Conservation (phyloP, 164 flowering plant species). For the Protea cynaroides region DNA sequence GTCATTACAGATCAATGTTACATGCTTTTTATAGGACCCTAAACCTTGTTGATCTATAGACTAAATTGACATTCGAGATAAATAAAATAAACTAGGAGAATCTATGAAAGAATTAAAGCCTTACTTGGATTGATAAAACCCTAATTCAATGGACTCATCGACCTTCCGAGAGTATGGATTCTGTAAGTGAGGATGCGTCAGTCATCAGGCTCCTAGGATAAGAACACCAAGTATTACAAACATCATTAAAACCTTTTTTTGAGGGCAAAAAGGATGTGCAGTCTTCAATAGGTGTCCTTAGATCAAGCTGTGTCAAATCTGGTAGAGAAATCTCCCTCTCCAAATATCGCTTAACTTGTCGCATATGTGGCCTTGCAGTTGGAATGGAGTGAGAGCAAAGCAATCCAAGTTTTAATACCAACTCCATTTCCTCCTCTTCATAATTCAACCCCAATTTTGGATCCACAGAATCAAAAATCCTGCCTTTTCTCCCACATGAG, state of each 20-base stretch:
- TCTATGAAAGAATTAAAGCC: no score
- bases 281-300: no score
- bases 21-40: no score
- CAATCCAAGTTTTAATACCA: conserved; percentile 23
- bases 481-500: conserved; percentile 1
- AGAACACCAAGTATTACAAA: background rate
- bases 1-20: no score
- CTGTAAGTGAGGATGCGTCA: background rate
- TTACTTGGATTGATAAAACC: no score
- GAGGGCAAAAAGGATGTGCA: background rate
- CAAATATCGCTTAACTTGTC: conserved; percentile 15
- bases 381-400: conserved; percentile 15
- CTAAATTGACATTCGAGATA: no score
- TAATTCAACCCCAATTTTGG: conserved; percentile 8
- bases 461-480: background rate
- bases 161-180: no score
- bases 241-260: background rate
- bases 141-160: no score
- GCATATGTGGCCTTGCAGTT: conserved; percentile 16
- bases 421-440: conserved; percentile 12
- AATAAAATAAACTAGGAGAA: no score
- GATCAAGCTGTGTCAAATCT: background rate
- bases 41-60: no score
- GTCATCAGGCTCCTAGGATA: background rate
- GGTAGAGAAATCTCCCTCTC: conserved; percentile 7